Base-by-base conservation (phyloP, 2,329 filamentous ascomycete genomes). In the Mariannaea elegans region DNA sequence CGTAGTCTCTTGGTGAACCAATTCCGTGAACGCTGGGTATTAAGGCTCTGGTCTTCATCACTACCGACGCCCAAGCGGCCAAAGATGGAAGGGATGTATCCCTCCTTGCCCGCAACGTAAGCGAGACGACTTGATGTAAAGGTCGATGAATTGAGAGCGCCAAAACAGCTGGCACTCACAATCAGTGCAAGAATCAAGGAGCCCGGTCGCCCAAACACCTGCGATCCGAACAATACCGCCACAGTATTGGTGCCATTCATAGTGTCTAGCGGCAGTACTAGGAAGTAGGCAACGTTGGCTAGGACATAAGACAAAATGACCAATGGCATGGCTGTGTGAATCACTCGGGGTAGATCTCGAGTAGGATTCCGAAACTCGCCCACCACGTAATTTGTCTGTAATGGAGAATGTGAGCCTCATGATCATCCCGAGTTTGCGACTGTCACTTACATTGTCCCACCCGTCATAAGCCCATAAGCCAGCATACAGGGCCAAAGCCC, bases 381-480 rank as follows among this genome's bases (percentile, higher is more conserved):
- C 1, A 96, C 93, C 7, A 99, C 95, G 72, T 97, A 99, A 78
- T 97, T 99, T 63, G 94, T 97, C 92, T 95, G 64, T 8, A 66
- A 77, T 70, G 7, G 41, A 49, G 51, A 19, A n/a, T 10, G 38
- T 71, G 24, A 65, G 61, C 29, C 9, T 13, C 44, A 27, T 29
- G 34, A 14, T 19, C 16, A 44, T 7, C 12, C 9, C 3, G 10
- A 19, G 24, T 4, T 18, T n/a, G 13, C n/a, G 2, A 8, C 24
- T 7, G 21, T 23, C 41, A 82, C 90, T 80, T 79, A 95, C 93
- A 76, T 99, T 99, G 74, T 99, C 95, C 95, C 95, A 99, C 27
- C 95, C 95, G 74, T 99, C 95, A 77, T 95, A 99, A 1, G 95
- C 95, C 95, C 95, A 99, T 5, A 99, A 83, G 8, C 95, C 95